phyloP scores from a whole-genome alignment of 305 asterid genomes.

The Rubia occidens region DNA sequence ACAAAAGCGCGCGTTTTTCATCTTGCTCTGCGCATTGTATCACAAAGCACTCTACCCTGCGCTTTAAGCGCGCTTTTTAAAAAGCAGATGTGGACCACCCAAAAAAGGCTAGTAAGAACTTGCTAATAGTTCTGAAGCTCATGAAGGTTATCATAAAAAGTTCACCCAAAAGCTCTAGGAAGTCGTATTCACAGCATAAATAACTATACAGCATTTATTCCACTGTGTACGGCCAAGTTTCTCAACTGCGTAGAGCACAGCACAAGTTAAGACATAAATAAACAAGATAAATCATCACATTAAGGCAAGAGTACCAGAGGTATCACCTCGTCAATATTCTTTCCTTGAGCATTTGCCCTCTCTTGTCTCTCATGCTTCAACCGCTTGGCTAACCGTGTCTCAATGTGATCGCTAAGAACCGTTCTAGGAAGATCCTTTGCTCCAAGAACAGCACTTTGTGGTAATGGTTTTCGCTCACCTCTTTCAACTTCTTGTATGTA shows the following conservation, averaged over 20 bases:
- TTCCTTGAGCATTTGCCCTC: slow-evolving; percentile 74
- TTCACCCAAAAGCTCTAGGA: neutral
- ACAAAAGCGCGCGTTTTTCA: no score
- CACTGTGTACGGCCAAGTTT: no score
- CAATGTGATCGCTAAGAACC: slow-evolving; percentile 83
- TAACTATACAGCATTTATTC: neutral
- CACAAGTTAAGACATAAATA: neutral
- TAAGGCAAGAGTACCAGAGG: slow-evolving; percentile 7
- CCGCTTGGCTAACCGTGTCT: slow-evolving; percentile 57
- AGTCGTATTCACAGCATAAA: neutral
- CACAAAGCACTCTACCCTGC: no score
- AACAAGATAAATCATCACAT: slow-evolving; percentile 11
- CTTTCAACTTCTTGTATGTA: slow-evolving; percentile 73
- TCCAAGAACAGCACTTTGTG: slow-evolving; percentile 94
- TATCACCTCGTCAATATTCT: slow-evolving; percentile 75
- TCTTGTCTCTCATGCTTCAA: slow-evolving; percentile 78
- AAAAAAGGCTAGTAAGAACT: neutral
- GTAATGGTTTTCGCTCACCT: slow-evolving; percentile 78
- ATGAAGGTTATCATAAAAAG: neutral
- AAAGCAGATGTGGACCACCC: slow-evolving; percentile 1
- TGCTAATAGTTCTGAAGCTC: slow-evolving; percentile 1
- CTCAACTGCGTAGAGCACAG: neutral
- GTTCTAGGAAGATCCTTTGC: slow-evolving; percentile 90
- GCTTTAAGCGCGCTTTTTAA: no score
- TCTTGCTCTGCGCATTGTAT: no score